A percentile compares a stretch with the other conserved stretches of the same genome.
Conservation (phyloP, 257 asterid species). For the Primulina tabacum region DNA sequence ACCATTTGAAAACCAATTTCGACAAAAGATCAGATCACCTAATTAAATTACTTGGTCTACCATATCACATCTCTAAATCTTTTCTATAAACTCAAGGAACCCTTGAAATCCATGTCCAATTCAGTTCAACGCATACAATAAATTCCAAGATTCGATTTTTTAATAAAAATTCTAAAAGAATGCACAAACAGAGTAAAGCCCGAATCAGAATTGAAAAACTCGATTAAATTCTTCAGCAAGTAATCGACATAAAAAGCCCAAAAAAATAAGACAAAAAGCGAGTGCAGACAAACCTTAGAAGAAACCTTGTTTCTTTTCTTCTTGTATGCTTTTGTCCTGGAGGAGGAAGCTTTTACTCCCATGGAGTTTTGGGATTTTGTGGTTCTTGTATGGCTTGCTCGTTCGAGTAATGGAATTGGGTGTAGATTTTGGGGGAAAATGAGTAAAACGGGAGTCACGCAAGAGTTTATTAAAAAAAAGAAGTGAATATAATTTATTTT, state of each 20-base stretch:
- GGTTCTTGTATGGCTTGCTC: slow-evolving; percentile 2
- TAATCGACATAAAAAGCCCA: background rate
- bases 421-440: no score
- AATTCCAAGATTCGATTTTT: slow-evolving; percentile 24
- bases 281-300: slow-evolving; percentile 38
- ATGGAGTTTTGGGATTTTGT: slow-evolving; percentile 22
- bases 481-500: no score
- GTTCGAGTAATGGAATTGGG: background rate
- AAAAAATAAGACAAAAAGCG: background rate
- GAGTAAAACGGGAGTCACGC: no score
- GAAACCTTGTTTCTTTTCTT: slow-evolving; percentile 51
- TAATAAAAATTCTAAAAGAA: background rate
- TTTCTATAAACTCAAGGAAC: background rate
- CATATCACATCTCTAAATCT: background rate
- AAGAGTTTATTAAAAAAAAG: no score
- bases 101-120: background rate
- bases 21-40: background rate
- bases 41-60: background rate
- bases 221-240: slow-evolving; percentile 1
- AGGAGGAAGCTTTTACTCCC: slow-evolving; percentile 51
- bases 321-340: slow-evolving; percentile 50
- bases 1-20: slow-evolving; percentile 10
- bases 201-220: slow-evolving; percentile 1
- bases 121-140: background rate
- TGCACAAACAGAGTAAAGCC: slow-evolving; percentile 6